A percentile compares a stretch with the other conserved stretches of the same genome.
Conservation (phyloP, 768 basidiomycete species). For the Auricularia sp. region DNA sequence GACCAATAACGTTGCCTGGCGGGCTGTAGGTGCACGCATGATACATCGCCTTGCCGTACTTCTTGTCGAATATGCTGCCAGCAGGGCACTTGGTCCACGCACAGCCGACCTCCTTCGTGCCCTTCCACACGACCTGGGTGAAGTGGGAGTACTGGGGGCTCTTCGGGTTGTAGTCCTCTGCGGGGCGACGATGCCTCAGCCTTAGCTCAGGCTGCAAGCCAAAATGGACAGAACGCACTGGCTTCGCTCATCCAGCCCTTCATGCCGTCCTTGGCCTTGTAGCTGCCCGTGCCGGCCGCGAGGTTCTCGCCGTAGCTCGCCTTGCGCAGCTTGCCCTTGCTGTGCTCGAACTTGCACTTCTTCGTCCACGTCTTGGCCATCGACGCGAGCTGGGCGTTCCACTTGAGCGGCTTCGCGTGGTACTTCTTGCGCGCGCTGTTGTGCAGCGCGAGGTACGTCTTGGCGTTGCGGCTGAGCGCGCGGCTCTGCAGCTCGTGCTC, state of each 20-base stretch:
- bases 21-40: slow-evolving; percentile 59
- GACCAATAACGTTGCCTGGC: slow-evolving; percentile 53
- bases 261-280: slow-evolving; percentile 33
- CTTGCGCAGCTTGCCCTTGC: slow-evolving; percentile 32
- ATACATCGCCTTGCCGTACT: slow-evolving; percentile 32
- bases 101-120: slow-evolving; percentile 49
- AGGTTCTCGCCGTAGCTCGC: slow-evolving; percentile 39
- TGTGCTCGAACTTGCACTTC: slow-evolving; percentile 37
- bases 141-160: slow-evolving; percentile 44
- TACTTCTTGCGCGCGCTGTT: slow-evolving; percentile 36
- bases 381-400: slow-evolving; percentile 37
- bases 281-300: slow-evolving; percentile 40
- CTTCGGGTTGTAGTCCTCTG: slow-evolving; percentile 27
- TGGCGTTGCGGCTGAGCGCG: not conserved
- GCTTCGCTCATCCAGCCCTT: slow-evolving; percentile 38
- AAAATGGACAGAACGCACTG: slow-evolving; percentile 24
- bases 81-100: slow-evolving; percentile 38
- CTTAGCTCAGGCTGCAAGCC: not conserved
- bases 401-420: slow-evolving; percentile 33
- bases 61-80: slow-evolving; percentile 31
- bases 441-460: slow-evolving; percentile 34
- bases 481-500: too few species aligned
- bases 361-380: slow-evolving; percentile 43
- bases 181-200: not conserved
- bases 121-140: slow-evolving; percentile 58